Percentiles rank a stretch among this genome's conserved stretches.
phyloP scores from a whole-genome alignment of 2,329 filamentous ascomycete genomes.

The Pseudogymnoascus sp. region DNA sequence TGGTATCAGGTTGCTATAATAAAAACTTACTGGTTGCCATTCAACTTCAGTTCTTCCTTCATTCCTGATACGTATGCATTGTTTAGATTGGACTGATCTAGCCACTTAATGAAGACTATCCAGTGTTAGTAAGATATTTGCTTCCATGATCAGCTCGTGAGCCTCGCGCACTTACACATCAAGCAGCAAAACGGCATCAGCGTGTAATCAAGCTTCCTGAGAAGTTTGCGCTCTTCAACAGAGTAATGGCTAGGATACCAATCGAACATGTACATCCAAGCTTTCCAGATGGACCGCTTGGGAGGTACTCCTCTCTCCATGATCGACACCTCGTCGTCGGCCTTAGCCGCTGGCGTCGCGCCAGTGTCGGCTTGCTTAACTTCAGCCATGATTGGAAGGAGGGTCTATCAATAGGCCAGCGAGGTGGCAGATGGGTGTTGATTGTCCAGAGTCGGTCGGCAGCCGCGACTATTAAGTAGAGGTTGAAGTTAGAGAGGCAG shows the following conservation, averaged over 20 bases:
- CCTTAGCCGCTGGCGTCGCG: neutral
- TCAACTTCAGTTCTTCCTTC: slow-evolving; percentile 42
- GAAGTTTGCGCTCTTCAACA: slow-evolving; percentile 35
- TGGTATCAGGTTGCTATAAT: neutral
- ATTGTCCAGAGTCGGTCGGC: neutral
- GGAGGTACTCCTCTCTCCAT: neutral
- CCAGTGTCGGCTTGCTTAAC: neutral
- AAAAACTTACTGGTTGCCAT: slow-evolving; percentile 34
- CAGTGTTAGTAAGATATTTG: neutral
- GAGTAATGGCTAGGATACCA: slow-evolving; percentile 33
- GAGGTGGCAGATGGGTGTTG: neutral
- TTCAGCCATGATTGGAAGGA: neutral
- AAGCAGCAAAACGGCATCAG: slow-evolving; percentile 38
- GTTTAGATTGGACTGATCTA: slow-evolving; percentile 33
- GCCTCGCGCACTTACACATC: slow-evolving; percentile 31
- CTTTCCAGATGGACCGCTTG: slow-evolving; percentile 13
- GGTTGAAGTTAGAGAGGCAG: neutral
- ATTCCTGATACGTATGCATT: slow-evolving; percentile 42
- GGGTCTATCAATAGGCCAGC: neutral
- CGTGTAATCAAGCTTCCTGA: slow-evolving; percentile 40
- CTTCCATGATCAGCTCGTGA: neutral
- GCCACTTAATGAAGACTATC: slow-evolving; percentile 36
- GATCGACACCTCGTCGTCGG: neutral
- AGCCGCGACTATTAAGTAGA: neutral
- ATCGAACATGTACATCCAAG: slow-evolving; percentile 29